Evolutionary conservation across 768 basidiomycete genomes (phyloP), one percentile per base, ranked within the genome.

Genomic region (Lactarius vividus): DNA sequence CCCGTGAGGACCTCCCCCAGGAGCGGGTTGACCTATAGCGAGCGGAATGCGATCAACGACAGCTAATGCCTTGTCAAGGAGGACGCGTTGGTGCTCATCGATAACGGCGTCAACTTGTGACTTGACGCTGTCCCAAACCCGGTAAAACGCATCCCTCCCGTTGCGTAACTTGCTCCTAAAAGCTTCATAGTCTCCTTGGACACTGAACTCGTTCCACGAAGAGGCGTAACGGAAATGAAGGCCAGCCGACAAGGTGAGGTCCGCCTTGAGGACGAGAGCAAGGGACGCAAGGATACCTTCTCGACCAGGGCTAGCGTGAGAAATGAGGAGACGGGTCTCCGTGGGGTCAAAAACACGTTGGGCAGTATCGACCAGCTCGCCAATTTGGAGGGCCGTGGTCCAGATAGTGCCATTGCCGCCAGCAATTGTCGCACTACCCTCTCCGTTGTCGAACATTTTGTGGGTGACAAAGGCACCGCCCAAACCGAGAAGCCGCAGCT

Each of bases 331-430:
- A 72, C 97, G 91, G 59, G 96, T 98, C 78, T 99, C 97, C 26
- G 92, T 84, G 31, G 85, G 85, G 75, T 99, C 97, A 74, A 86
- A 95, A 59, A 96, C 94, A 68, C 94, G 86, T 74, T 96, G 93
- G 0, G 97, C 94, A 3, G 96, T 98, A 76, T 98, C 97, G 56
- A 98, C 91, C 59, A 99, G 89, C 76, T 99, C 96, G 65, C 97
- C 97, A 46, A 99, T 92, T 76, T 99, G 97, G 29, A 99, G 84
- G 5, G 94, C 92, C 0, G 96, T 98, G 0, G 94, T 92, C 97
- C 97, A 99, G 89, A 98, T 96, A 23, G 96, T 98, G 35, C 97
- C 97, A 73, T 94, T 91, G 2, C 95, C 97, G 40, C 97, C 97
- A 0, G 97, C 96, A 69, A 99, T 97, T n/a, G 96, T 98, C 13